phyloP scores from a whole-genome alignment of 176 grass and related monocot species.

The Elaeis guineensis region DNA sequence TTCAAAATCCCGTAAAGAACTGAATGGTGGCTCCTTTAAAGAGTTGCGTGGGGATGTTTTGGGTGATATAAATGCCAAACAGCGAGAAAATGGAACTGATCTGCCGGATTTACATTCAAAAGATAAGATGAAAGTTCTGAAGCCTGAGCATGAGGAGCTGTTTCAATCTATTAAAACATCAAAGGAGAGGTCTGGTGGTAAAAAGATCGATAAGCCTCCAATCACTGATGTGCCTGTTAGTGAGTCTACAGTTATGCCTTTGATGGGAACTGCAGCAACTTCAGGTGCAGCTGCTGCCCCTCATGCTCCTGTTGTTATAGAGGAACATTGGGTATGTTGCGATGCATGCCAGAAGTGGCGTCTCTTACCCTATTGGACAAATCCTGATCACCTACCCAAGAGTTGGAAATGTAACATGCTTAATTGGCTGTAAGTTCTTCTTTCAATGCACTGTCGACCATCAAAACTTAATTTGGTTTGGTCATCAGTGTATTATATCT shows the following conservation, averaged over 20 bases:
- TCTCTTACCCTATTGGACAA: constrained; percentile 75
- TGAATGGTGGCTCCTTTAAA: constrained; percentile 18
- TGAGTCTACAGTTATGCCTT: constrained; percentile 30
- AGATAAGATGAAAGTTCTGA: constrained; percentile 30
- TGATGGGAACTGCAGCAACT: constrained; percentile 34
- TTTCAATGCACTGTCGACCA: background rate
- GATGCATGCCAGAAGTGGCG: constrained; percentile 93
- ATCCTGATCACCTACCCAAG: constrained; percentile 56
- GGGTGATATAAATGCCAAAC: constrained; percentile 12
- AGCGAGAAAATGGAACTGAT: constrained; percentile 37
- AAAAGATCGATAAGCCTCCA: constrained; percentile 37
- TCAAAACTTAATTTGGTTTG: no score
- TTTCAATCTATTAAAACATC: constrained; percentile 32
- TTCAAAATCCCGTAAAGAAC: constrained; percentile 42
- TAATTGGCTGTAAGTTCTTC: constrained; percentile 85
- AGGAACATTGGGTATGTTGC: constrained; percentile 93
- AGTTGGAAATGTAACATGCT: constrained; percentile 93
- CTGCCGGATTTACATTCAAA: constrained; percentile 29
- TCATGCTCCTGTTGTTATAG: constrained; percentile 48
- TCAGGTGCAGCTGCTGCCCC: constrained; percentile 30
- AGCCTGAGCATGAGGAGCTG: constrained; percentile 45
- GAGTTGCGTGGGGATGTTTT: constrained; percentile 26
- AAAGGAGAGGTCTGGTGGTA: constrained; percentile 43
- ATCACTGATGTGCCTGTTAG: constrained; percentile 27
- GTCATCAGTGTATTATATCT: no score